Conservation (phyloP, 2,329 filamentous ascomycete genomes). For the Phoma sp. region DNA sequence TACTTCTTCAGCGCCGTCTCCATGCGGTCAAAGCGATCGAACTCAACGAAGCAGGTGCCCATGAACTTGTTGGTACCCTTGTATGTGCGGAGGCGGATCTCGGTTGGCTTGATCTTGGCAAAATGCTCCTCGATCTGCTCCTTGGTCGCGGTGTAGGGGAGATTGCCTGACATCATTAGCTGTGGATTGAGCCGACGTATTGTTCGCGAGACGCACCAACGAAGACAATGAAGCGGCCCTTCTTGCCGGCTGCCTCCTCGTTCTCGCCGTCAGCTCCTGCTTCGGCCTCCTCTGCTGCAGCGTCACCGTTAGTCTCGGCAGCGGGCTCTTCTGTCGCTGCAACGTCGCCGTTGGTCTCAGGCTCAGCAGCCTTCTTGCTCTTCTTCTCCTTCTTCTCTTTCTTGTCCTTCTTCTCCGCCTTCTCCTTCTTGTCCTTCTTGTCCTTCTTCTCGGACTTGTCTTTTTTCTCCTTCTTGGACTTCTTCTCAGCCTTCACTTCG, state of each 20-base stretch:
- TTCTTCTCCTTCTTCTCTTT: constrained; percentile 37
- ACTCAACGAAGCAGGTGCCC: constrained; percentile 72
- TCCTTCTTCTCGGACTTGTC: constrained; percentile 18
- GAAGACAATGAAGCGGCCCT: constrained; percentile 76
- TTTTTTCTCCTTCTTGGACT: constrained; percentile 37
- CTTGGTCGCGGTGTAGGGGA: constrained; percentile 81
- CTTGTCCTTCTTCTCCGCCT: constrained; percentile 21
- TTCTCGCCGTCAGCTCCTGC: constrained; percentile 25
- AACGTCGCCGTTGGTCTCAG: constrained; percentile 21
- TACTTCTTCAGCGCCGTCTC: constrained; percentile 90
- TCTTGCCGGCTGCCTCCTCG: constrained; percentile 43
- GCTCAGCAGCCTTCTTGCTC: constrained; percentile 20
- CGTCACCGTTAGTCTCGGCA: constrained; percentile 25
- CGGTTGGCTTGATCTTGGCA: constrained; percentile 71
- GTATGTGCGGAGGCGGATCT: constrained; percentile 63
- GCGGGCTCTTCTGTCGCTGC: constrained; percentile 19
- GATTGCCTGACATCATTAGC: constrained; percentile 68
- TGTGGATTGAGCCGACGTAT: background rate
- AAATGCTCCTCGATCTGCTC: constrained; percentile 77
- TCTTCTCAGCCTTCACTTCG: constrained; percentile 32
- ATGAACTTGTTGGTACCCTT: constrained; percentile 47
- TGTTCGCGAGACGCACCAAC: constrained; percentile 60
- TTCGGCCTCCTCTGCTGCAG: constrained; percentile 21
- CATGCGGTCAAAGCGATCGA: constrained; percentile 85
- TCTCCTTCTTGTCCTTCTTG: constrained; percentile 7